phyloP scores from a whole-genome alignment of 306 rosid species.

The Elaeagnus macrophylla region DNA sequence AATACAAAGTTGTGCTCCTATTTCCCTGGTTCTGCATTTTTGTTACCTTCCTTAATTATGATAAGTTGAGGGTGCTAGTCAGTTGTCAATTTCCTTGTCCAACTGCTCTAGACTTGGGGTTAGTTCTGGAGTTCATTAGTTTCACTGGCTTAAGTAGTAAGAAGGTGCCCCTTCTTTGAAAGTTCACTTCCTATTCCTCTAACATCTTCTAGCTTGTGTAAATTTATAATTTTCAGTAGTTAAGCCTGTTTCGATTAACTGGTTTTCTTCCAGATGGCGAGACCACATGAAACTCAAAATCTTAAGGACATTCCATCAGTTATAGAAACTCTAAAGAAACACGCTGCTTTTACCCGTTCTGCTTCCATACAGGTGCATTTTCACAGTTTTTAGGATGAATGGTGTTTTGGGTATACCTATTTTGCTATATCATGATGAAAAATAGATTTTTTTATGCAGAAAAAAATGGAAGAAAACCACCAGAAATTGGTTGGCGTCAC shows the following conservation, averaged over 20 bases:
- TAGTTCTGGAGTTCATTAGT: too few relatives aligned
- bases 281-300: slow-evolving; percentile 28
- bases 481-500: slow-evolving; percentile 62
- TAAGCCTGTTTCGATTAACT: background rate
- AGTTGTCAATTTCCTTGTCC: too few relatives aligned
- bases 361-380: slow-evolving; percentile 48
- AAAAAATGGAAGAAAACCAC: slow-evolving; percentile 70
- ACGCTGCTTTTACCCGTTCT: slow-evolving; percentile 52
- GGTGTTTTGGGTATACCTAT: slow-evolving; percentile 7
- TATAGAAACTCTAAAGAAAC: slow-evolving; percentile 73
- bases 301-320: slow-evolving; percentile 41
- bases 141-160: too few relatives aligned
- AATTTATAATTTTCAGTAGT: slow-evolving; percentile 5
- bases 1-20: too few relatives aligned
- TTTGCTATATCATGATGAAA: background rate
- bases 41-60: too few relatives aligned
- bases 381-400: slow-evolving; percentile 5
- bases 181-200: too few relatives aligned
- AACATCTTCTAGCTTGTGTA: background rate
- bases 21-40: too few relatives aligned
- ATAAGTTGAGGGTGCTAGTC: too few relatives aligned
- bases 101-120: too few relatives aligned
- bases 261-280: slow-evolving; percentile 28
- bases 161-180: too few relatives aligned
- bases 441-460: slow-evolving; percentile 31